Evolutionary conservation across 768 basidiomycete genomes (phyloP), one percentile per base, ranked within the genome.

Genomic region (Albatrellus ellisii): DNA sequence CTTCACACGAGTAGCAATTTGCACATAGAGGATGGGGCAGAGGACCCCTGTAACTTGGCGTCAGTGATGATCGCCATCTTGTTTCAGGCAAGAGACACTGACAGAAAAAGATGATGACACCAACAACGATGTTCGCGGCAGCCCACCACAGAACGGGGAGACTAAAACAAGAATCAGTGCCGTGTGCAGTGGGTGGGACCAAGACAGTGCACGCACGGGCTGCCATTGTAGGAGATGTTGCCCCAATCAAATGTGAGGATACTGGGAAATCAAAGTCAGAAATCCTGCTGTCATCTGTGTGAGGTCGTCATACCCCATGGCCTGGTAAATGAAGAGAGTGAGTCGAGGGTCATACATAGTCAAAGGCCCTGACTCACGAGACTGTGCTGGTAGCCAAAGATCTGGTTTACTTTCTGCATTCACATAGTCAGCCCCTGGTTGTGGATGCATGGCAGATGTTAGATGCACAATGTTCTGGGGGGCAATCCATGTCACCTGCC

Each of bases 331-430:
- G n/a, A n/a, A n/a, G n/a, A n/a, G n/a, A n/a, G n/a, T n/a, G n/a
- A n/a, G n/a, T n/a, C n/a, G n/a, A n/a, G n/a, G n/a, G n/a, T n/a
- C n/a, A n/a, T n/a, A n/a, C n/a, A n/a, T n/a, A n/a, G n/a, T n/a
- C n/a, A n/a, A n/a, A n/a, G n/a, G n/a, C n/a, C n/a, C n/a, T n/a
- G n/a, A n/a, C n/a, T n/a, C n/a, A n/a, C 29, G 2, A 36, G 35
- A 22, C 35, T 20, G 20, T 36, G 35, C 3, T n/a, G 14, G 14
- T 14, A 15, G 35, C 81, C 81, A 49, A 85, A 84, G 51, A 84
- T 50, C 49, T 58, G 58, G 50, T 62, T 62, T 38, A 64, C 49
- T 28, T 46, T 10, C n/a, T n/a, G n/a, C n/a, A n/a, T n/a, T n/a
- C n/a, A n/a, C n/a, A n/a, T n/a, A n/a, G n/a, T n/a, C n/a, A n/a